phyloP scores from a whole-genome alignment of 2,329 filamentous ascomycete genomes.

The Stemphylium beticola region DNA sequence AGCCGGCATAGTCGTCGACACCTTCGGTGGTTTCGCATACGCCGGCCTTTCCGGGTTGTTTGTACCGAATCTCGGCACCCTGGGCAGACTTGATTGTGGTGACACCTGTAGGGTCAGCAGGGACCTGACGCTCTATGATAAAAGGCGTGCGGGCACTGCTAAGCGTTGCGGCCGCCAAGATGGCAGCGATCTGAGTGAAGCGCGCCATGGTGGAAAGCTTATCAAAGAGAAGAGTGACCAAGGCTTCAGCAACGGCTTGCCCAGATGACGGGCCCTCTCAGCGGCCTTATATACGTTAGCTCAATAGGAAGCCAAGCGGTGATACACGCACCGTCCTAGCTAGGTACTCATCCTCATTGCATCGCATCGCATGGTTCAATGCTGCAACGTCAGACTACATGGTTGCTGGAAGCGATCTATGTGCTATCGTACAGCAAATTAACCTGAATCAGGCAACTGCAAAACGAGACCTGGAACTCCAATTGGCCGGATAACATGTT shows the following conservation, averaged over 20 bases:
- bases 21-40: constrained; percentile 52
- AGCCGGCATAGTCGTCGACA: constrained; percentile 48
- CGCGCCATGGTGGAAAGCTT: constrained; percentile 32
- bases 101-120: constrained; percentile 39
- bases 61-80: constrained; percentile 44
- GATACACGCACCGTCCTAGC: background rate
- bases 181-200: constrained; percentile 25
- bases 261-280: background rate
- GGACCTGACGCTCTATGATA: constrained; percentile 36
- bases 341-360: background rate
- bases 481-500: constrained; percentile 22
- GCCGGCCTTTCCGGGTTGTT: constrained; percentile 47
- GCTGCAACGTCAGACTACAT: background rate
- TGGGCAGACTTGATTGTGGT: constrained; percentile 43
- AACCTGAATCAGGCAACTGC: constrained; percentile 23
- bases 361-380: background rate
- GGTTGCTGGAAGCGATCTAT: background rate
- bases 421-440: constrained; percentile 12
- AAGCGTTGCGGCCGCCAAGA: constrained; percentile 28
- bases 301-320: background rate
- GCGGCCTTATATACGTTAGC: constrained; percentile 14
- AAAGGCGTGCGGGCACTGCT: constrained; percentile 32
- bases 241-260: constrained; percentile 6
- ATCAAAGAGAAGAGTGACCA: constrained; percentile 8
- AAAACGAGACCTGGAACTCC: background rate